Evolutionary conservation across 805 yeast species (phyloP).

Genomic region (Sugiyamaella valdiviana): DNA sequence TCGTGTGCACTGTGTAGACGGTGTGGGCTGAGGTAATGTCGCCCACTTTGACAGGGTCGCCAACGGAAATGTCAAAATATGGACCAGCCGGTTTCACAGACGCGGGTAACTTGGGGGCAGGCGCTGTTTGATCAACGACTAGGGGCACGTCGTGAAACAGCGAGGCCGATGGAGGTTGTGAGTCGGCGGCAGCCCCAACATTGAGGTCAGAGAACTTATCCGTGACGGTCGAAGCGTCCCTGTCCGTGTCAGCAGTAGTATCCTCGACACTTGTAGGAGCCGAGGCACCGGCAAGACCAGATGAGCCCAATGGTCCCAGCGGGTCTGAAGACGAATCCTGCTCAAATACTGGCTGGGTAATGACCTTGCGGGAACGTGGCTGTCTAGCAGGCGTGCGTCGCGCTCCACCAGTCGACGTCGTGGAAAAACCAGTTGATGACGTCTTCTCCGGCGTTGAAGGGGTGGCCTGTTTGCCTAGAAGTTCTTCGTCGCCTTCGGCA

Average conservation of each 20-base stretch:
- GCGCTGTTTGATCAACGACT: neutral
- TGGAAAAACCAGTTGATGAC: neutral
- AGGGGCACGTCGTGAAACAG: conserved; percentile 15
- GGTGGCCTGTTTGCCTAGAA: neutral
- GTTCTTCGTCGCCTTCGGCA: neutral
- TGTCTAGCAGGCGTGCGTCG: conserved; percentile 4
- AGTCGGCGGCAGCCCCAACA: neutral
- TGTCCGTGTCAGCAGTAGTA: neutral
- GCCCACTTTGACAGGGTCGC: conserved; percentile 88
- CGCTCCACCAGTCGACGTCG: neutral
- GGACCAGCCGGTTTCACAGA: neutral
- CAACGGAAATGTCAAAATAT: conserved; percentile 60
- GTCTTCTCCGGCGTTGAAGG: neutral
- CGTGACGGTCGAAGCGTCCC: neutral
- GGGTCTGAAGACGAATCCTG: conserved; percentile 12
- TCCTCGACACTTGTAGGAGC: neutral
- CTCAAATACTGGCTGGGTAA: conserved; percentile 7
- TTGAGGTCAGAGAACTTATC: neutral
- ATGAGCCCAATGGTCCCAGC: conserved; percentile 14
- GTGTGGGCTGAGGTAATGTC: conserved; percentile 86
- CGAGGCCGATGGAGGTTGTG: neutral
- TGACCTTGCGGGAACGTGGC: conserved; percentile 4
- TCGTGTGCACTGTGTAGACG: conserved; percentile 71
- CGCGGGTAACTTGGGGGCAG: neutral
- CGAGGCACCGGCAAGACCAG: neutral